Evolutionary conservation across 345 rosid species (phyloP).

Genomic region (Clausena lansium): DNA sequence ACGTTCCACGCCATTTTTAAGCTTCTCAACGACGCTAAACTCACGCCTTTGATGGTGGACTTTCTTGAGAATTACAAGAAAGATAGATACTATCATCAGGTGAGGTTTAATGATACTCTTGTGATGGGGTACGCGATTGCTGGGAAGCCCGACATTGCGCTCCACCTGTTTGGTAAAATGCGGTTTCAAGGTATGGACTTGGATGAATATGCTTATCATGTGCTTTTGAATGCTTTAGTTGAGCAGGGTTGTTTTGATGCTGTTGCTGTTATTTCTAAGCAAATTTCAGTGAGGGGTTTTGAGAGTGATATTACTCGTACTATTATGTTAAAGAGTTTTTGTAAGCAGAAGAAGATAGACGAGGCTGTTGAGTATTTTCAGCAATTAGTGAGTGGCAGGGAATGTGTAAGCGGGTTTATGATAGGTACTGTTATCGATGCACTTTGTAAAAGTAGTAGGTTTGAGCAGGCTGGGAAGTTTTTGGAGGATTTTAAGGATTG

Average conservation of each 20-base stretch:
- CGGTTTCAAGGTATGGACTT: constrained; percentile 75
- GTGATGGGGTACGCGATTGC: constrained; percentile 78
- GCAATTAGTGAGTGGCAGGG: constrained; percentile 23
- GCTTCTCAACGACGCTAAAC: constrained; percentile 55
- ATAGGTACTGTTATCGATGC: constrained; percentile 46
- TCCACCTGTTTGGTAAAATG: constrained; percentile 71
- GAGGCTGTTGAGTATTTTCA: constrained; percentile 59
- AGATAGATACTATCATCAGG: constrained; percentile 11
- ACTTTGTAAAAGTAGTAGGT: constrained; percentile 41
- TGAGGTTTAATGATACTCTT: constrained; percentile 49
- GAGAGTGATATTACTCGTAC: constrained; percentile 43
- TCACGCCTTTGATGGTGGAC: constrained; percentile 38
- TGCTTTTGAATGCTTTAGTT: constrained; percentile 70
- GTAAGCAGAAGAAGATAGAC: constrained; percentile 52
- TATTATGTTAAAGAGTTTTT: constrained; percentile 58
- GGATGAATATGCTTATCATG: constrained; percentile 57
- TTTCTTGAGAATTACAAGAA: constrained; percentile 38
- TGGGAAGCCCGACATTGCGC: constrained; percentile 66
- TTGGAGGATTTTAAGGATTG: constrained; percentile 48
- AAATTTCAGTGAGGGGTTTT: constrained; percentile 57
- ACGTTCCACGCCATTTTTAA: constrained; percentile 70
- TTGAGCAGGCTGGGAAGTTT: constrained; percentile 52
- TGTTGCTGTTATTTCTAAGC: constrained; percentile 41
- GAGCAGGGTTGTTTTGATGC: constrained; percentile 57
- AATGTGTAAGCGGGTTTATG: constrained; percentile 24